Evolutionary conservation across 2,329 filamentous ascomycete genomes (phyloP).

Genomic region (Pseudogymnoascus sp.): DNA sequence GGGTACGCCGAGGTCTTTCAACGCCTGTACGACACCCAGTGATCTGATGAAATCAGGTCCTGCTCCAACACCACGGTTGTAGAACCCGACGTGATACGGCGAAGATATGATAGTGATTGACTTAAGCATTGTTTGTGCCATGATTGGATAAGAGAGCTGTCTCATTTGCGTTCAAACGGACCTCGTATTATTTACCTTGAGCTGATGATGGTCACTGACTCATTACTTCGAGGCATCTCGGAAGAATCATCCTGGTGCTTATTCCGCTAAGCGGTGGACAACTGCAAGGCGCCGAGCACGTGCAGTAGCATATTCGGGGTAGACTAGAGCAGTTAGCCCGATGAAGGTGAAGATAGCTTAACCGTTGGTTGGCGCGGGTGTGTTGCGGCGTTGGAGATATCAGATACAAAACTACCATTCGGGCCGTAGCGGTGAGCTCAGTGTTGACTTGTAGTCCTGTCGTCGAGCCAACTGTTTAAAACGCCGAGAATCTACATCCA

Average conservation of each 20-base stretch:
- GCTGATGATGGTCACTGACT: background rate
- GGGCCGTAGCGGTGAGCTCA: background rate
- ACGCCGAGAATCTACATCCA: background rate
- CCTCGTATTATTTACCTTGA: background rate
- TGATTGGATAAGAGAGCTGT: background rate
- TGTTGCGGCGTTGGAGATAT: background rate
- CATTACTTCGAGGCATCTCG: background rate
- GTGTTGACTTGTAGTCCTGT: background rate
- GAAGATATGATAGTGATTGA: slow-evolving; percentile 31
- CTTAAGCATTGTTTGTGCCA: background rate
- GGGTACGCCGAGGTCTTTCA: slow-evolving; percentile 21
- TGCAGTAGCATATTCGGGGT: background rate
- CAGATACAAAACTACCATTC: background rate
- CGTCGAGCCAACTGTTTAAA: background rate
- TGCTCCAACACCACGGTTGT: slow-evolving; percentile 30
- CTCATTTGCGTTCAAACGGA: background rate
- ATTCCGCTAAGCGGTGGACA: background rate
- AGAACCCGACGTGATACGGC: slow-evolving; percentile 33
- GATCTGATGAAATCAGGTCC: slow-evolving; percentile 29
- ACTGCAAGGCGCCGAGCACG: background rate
- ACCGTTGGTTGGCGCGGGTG: background rate
- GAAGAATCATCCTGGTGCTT: background rate
- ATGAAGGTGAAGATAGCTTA: background rate
- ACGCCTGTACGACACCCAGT: slow-evolving; percentile 23
- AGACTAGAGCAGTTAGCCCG: background rate